Evolutionary conservation across 306 rosid species (phyloP), one percentile per base, ranked within the genome.

Genomic region (Rosa persica): DNA sequence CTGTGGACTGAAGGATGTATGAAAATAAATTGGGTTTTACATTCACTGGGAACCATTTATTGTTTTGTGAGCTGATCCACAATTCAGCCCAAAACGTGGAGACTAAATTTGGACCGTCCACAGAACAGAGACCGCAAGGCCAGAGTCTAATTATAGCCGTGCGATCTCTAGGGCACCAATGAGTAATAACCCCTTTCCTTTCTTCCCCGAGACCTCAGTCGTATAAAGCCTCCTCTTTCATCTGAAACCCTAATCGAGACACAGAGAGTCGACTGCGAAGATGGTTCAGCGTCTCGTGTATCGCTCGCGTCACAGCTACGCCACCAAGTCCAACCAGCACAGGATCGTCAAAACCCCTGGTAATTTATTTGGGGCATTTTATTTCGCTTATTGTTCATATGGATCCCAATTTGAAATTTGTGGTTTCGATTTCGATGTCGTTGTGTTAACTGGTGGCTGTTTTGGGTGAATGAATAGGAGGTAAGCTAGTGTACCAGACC

Each of bases 251-350:
- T 68, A 66, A 66, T 8, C 47, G 46, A 38, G 25, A 66, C n/a
- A 30, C 10, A 27, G 23, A 34, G 42, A 69, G 62, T 34, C 72
- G 58, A 25, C 51, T 23, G 70, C 61, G 55, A 85, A 82, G 54
- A 90, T 90, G 96, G 96, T 90, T 75, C 96, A 90, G 87, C 96
- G 96, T 78, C 93, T 90, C 65, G 88, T 89, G 2, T 90, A 89
- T 7, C 90, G 96, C 48, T 73, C 80, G 80, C 84, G 96, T 20
- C 96, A 89, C 62, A 90, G 96, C 88, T 90, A 90, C 65, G 93
- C 96, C 49, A 90, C 96, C 67, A 90, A 90, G 55, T 90, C 96
- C 76, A 90, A 90, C 61, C 93, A 90, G 6, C 93, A 90, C 79
- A 78, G 96, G 78, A 85, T 90, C 44, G 93, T 90, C 46, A 90